Evolutionary conservation across 352 stramenopile species (phyloP).

Genomic region (Pythium aquatile): DNA sequence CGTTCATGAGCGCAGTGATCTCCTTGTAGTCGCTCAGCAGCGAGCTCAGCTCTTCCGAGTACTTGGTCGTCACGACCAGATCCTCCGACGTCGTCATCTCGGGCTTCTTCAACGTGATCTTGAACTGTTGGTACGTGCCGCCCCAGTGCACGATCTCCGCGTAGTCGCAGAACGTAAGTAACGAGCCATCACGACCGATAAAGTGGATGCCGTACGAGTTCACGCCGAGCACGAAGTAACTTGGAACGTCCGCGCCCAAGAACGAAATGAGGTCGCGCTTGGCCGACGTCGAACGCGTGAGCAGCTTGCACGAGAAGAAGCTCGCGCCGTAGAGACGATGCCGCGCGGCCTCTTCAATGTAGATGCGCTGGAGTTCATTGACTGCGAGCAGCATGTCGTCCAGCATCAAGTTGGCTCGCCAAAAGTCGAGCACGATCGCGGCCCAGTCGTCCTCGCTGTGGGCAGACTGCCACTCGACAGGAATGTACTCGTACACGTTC

Average conservation of each 20-base stretch:
- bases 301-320: constrained; percentile 85
- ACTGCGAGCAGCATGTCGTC: constrained; percentile 33
- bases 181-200: constrained; percentile 59
- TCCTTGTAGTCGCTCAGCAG: constrained; percentile 77
- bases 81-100: constrained; percentile 44
- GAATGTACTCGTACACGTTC: constrained; percentile 85
- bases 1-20: constrained; percentile 65
- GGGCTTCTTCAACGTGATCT: constrained; percentile 56
- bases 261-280: constrained; percentile 22
- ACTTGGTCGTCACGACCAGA: constrained; percentile 65
- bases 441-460: constrained; percentile 85
- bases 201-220: constrained; percentile 92
- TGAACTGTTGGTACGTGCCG: constrained; percentile 64
- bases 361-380: constrained; percentile 75
- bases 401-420: constrained; percentile 51
- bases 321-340: constrained; percentile 84
- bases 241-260: constrained; percentile 66
- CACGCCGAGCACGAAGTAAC: constrained; percentile 86
- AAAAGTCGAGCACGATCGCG: constrained; percentile 57
- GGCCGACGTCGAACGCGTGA: constrained; percentile 31
- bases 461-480: constrained; percentile 62
- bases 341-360: constrained; percentile 80
- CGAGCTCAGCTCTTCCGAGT: constrained; percentile 60
- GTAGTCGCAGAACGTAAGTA: constrained; percentile 73
- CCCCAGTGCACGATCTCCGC: constrained; percentile 54